Conservation (phyloP, 768 basidiomycete genomes). For the Amanita molliuscula region DNA sequence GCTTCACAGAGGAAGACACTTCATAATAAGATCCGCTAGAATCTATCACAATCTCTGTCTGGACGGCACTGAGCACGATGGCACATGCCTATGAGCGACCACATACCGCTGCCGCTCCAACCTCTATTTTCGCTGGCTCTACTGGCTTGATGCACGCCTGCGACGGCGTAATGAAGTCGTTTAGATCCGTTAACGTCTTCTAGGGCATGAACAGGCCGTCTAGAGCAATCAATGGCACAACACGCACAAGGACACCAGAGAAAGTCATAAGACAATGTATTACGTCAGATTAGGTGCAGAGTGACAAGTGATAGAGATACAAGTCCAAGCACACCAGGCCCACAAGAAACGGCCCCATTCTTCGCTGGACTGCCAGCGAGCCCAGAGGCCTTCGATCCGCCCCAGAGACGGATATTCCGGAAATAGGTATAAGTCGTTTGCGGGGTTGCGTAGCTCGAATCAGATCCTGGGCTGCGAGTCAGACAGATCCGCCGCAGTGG, state of each 20-base stretch:
- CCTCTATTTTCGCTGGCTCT: constrained; percentile 27
- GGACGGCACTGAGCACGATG: constrained; percentile 5
- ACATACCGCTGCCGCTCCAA: constrained; percentile 26
- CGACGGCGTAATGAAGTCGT: constrained; percentile 94
- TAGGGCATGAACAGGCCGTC: background rate
- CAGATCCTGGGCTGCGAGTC: constrained; percentile 35
- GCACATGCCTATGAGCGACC: constrained; percentile 6
- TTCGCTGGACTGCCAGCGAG: constrained; percentile 24
- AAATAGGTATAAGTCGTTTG: constrained; percentile 62
- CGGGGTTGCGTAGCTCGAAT: constrained; percentile 64
- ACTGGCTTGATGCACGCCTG: constrained; percentile 98
- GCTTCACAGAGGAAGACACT: constrained; percentile 28
- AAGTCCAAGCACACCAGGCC: background rate
- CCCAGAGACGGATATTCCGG: constrained; percentile 64
- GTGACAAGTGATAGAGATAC: background rate
- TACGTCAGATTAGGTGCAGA: background rate
- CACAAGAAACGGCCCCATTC: constrained; percentile 13
- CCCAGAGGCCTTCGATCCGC: constrained; percentile 38
- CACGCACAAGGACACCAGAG: constrained; percentile 71
- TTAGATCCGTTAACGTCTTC: constrained; percentile 67
- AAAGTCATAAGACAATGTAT: constrained; percentile 50
- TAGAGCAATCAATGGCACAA: constrained; percentile 8
- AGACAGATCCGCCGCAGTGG: background rate
- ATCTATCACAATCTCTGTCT: constrained; percentile 94
- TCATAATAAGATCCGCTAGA: constrained; percentile 82